phyloP scores from a whole-genome alignment of 2,329 filamentous ascomycete genomes.

The Rutstroemia sydowiana region DNA sequence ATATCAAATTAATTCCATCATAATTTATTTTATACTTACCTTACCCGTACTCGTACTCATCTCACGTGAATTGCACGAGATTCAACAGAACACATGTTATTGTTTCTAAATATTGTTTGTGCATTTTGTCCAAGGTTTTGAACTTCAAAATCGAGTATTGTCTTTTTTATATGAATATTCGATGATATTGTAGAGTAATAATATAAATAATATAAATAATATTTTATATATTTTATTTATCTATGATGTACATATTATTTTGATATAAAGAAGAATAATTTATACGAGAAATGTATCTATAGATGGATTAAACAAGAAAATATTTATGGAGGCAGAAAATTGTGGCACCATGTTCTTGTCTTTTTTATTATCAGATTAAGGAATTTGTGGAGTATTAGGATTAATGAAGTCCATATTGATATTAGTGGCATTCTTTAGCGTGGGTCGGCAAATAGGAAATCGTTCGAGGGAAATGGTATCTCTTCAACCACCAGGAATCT shows the following conservation, averaged over 20 bases:
- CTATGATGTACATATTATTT: neutral
- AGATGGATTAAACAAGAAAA: neutral
- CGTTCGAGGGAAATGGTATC: constrained; percentile 9
- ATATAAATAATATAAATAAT: neutral
- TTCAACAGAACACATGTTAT: neutral
- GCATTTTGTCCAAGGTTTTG: neutral
- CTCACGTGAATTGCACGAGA: neutral
- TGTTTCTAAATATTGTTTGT: neutral
- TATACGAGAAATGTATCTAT: neutral
- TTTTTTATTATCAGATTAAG: neutral
- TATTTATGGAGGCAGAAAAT: neutral
- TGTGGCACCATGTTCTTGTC: neutral
- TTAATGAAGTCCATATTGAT: neutral
- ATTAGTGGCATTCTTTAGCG: neutral
- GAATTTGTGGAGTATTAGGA: neutral
- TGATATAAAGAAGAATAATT: neutral
- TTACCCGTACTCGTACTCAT: neutral
- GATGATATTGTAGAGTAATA: too few species aligned
- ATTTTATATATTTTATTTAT: neutral
- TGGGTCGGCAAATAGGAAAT: constrained; percentile 5
- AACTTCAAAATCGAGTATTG: too few species aligned
- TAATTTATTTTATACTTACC: too few species aligned
- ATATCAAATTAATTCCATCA: too few species aligned
- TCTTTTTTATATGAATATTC: too few species aligned
- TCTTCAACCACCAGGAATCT: neutral